These are phyloP conservation scores for Cucumis hystrix DNA, from an alignment of 306 rosid genomes.

Conservation along the genomic window DNA sequence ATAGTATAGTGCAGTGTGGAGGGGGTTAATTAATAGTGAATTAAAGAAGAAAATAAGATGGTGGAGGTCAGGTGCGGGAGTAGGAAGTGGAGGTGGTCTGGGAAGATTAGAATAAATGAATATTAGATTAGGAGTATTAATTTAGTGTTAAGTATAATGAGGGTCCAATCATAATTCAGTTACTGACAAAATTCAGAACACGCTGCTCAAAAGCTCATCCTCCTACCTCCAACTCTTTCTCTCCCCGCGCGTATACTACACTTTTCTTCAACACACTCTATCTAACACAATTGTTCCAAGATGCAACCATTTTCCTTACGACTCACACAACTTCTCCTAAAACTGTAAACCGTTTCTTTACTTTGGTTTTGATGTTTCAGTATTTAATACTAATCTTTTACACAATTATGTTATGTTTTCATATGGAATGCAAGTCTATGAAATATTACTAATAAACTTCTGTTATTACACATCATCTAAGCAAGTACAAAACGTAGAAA, in stretches of 20 bases:
- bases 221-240: neutral
- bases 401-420: too few relatives aligned
- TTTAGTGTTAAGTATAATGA: neutral
- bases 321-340: too few relatives aligned
- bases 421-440: too few relatives aligned
- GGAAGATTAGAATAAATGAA: conserved; percentile 1
- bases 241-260: neutral
- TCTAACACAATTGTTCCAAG: too few relatives aligned
- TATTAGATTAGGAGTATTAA: too few relatives aligned
- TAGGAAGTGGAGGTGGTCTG: neutral
- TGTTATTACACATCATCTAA: too few relatives aligned
- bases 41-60: neutral
- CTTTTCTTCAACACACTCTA: neutral
- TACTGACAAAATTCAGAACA: neutral
- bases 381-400: too few relatives aligned
- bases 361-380: too few relatives aligned
- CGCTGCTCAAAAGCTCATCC: neutral
- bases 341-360: too few relatives aligned
- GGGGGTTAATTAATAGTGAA: neutral
- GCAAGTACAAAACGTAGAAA: too few relatives aligned
- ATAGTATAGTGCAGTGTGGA: neutral
- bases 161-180: neutral
- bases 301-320: too few relatives aligned
- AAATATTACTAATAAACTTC: too few relatives aligned
- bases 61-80: neutral